phyloP scores from a whole-genome alignment of 164 flowering plant species.

The Chimonanthus salicifolius region DNA sequence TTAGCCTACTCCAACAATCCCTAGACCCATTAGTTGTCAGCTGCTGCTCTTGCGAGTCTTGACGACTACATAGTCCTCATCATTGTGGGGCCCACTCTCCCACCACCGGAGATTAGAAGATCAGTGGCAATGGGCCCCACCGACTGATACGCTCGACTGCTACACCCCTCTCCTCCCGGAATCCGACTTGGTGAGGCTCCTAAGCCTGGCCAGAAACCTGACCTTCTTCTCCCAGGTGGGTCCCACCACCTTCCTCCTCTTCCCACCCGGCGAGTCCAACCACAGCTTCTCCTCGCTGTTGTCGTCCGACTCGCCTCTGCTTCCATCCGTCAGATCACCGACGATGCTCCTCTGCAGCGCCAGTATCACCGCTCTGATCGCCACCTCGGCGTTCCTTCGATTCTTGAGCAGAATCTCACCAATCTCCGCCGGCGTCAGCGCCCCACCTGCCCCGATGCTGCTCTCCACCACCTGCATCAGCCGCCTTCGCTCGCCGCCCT shows the following conservation, averaged over 20 bases:
- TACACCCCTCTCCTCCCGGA: conserved; percentile 21
- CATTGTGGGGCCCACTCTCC: too few relatives aligned
- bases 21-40: too few relatives aligned
- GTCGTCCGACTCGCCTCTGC: conserved; percentile 21
- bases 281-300: conserved; percentile 10
- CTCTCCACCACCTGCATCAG: conserved; percentile 42
- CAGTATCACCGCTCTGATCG: conserved; percentile 40
- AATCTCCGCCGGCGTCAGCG: conserved; percentile 53
- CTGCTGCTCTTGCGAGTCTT: too few relatives aligned
- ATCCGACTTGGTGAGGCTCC: conserved; percentile 50
- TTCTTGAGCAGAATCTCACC: conserved; percentile 53
- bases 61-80: too few relatives aligned
- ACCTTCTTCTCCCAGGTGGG: conserved; percentile 37
- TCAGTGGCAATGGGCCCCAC: not conserved
- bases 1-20: too few relatives aligned
- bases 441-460: conserved; percentile 43
- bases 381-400: conserved; percentile 35
- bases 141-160: not conserved
- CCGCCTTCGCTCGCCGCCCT: conserved; percentile 12
- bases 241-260: conserved; percentile 29
- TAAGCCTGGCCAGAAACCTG: conserved; percentile 36
- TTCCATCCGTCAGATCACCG: conserved; percentile 5
- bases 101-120: too few relatives aligned
- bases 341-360: conserved; percentile 38
- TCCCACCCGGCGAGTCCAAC: conserved; percentile 18